Conservation (phyloP, 768 basidiomycete genomes). For the Kwoniella bestiolae region DNA sequence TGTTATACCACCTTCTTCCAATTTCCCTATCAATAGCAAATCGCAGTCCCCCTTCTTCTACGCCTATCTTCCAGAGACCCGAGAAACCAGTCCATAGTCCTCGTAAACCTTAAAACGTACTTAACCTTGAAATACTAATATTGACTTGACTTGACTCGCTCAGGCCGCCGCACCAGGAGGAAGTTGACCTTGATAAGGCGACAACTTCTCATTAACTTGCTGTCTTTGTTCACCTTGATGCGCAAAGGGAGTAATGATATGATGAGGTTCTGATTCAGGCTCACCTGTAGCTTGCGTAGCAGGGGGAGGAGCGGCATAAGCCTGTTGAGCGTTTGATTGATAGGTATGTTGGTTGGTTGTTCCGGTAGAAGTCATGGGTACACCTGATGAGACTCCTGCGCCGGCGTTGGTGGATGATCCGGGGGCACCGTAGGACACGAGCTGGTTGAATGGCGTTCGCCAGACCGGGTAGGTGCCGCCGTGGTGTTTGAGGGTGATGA, state of each 20-base stretch:
- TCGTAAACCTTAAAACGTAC: too few species aligned
- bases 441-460: slow-evolving; percentile 44
- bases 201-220: slow-evolving; percentile 8
- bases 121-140: too few species aligned
- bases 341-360: background rate
- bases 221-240: background rate
- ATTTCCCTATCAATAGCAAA: too few species aligned
- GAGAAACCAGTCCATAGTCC: too few species aligned
- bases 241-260: slow-evolving; percentile 1
- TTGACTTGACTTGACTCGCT: too few species aligned
- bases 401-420: background rate
- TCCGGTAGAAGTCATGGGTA: slow-evolving; percentile 10
- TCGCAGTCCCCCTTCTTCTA: too few species aligned
- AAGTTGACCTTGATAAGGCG: slow-evolving; percentile 9
- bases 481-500: slow-evolving; percentile 36
- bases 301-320: slow-evolving; percentile 1
- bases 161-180: slow-evolving; percentile 1
- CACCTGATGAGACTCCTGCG: background rate
- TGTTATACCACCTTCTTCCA: background rate
- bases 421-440: slow-evolving; percentile 24
- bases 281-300: slow-evolving; percentile 3
- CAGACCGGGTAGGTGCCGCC: slow-evolving; percentile 31
- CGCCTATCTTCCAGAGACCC: too few species aligned
- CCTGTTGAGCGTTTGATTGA: slow-evolving; percentile 4
- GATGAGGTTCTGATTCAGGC: slow-evolving; percentile 1